phyloP scores from a whole-genome alignment of 176 grass and related monocot species.

The Rhynchospora tenuis region DNA sequence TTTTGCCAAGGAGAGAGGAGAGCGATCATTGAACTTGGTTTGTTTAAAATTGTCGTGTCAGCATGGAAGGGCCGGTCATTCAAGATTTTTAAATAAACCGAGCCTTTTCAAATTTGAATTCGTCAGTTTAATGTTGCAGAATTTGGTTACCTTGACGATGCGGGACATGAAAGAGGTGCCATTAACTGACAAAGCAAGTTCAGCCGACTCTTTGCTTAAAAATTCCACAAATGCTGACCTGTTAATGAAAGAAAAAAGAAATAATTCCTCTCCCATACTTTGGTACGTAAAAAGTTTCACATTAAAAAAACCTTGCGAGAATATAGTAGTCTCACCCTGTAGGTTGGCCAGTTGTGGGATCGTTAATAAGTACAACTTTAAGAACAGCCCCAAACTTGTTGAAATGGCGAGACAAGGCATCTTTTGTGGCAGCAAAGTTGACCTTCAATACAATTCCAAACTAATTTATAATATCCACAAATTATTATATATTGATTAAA shows the following conservation, averaged over 20 bases:
- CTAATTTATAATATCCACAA: conserved; percentile 19
- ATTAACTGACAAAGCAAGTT: conserved; percentile 74
- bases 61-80: neutral
- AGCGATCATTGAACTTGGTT: no score
- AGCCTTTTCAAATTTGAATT: neutral
- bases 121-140: neutral
- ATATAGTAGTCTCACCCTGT: conserved; percentile 59
- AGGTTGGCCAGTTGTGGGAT: conserved; percentile 82
- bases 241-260: conserved; percentile 17
- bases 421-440: conserved; percentile 93
- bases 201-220: conserved; percentile 84
- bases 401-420: conserved; percentile 85
- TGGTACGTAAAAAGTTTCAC: neutral
- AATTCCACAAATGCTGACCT: conserved; percentile 90
- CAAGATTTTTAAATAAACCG: neutral
- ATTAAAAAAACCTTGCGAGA: neutral
- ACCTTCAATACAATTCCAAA: conserved; percentile 52
- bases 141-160: conserved; percentile 65
- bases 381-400: conserved; percentile 91
- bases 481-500: neutral
- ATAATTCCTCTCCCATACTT: neutral
- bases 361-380: conserved; percentile 86
- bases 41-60: no score
- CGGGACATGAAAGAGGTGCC: conserved; percentile 97
- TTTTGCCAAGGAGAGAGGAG: neutral